These are phyloP conservation scores for Maudiozyma barnettii DNA, from an alignment of 805 yeast genomes.

Conservation along the genomic window DNA sequence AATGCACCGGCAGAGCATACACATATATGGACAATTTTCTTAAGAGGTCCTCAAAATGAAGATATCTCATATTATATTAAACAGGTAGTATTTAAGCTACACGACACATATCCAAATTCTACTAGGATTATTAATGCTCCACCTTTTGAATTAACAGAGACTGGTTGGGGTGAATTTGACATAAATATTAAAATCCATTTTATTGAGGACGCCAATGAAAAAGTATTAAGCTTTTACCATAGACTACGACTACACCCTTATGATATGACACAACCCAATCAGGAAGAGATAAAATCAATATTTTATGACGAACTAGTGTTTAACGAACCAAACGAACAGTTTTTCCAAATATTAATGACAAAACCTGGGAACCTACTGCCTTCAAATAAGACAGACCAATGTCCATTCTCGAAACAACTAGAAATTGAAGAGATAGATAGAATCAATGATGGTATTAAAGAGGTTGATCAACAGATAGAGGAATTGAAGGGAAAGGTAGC, in stretches of 20 bases:
- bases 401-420: conserved; percentile 40
- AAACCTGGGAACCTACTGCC: conserved; percentile 51
- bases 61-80: conserved; percentile 76
- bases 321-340: conserved; percentile 87
- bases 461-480: conserved; percentile 38
- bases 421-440: conserved; percentile 60
- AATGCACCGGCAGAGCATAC: conserved; percentile 83
- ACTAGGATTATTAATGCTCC: conserved; percentile 81
- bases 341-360: conserved; percentile 67
- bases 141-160: conserved; percentile 90
- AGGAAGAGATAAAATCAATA: conserved; percentile 38
- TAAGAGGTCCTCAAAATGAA: conserved; percentile 67
- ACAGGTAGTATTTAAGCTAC: conserved; percentile 87
- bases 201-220: conserved; percentile 79
- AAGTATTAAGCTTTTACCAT: conserved; percentile 76
- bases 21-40: conserved; percentile 90
- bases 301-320: conserved; percentile 87
- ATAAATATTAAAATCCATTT: conserved; percentile 80
- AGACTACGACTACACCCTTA: conserved; percentile 89
- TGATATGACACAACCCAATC: conserved; percentile 21
- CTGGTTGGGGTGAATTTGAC: conserved; percentile 99
- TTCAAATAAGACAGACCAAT: conserved; percentile 30
- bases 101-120: conserved; percentile 85
- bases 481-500: conserved; percentile 32
- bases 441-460: conserved; percentile 37